Evolutionary conservation across 768 basidiomycete species (phyloP), one percentile per base, ranked within the genome.

Genomic region (Boletus rubescentipes): DNA sequence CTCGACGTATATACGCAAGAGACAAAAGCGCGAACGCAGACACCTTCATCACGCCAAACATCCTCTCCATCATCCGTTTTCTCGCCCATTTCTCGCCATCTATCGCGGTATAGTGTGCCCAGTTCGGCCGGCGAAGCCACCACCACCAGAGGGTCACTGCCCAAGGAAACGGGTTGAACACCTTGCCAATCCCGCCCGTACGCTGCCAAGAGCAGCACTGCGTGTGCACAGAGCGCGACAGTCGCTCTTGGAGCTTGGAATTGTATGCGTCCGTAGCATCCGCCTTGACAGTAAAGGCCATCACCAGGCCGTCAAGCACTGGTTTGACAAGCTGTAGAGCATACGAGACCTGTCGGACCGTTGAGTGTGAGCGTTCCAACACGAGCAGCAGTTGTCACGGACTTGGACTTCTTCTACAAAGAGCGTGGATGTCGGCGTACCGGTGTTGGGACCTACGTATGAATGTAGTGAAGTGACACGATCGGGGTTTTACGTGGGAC

Each of bases 171-270:
- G 73, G 68, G 43, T 61, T 67, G 30, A 66, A 70, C 8, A 72
- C 59, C 53, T 73, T 77, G 5, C 77, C 77, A 7, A 49, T 66
- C 7, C 71, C 66, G 9, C 67, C 68, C 1, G 61, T 63, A 2
- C 73, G 72, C 56, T 77, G 75, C 76, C 76, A 80, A 12, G 77
- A 77, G 18, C 57, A 46, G 55, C 75, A 78, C 9, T 67, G 59
- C 32, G 62, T 36, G 18, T 68, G 69, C 43, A 62, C 58, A 9
- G 57, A 58, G 14, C 37, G 59, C 32, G 63, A 57, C 6, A 68
- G 6, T 5, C 57, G 45, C 41, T 42, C 46, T 45, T 67, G 61
- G 21, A 67, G 37, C 15, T 49, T 56, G 30, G 39, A 56, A 20
- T 73, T 72, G 51, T 68, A 67, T 10, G 57, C 57, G 41, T 70